phyloP scores from a whole-genome alignment of 2,329 filamentous ascomycete species.

The Calonectria naviculata region DNA sequence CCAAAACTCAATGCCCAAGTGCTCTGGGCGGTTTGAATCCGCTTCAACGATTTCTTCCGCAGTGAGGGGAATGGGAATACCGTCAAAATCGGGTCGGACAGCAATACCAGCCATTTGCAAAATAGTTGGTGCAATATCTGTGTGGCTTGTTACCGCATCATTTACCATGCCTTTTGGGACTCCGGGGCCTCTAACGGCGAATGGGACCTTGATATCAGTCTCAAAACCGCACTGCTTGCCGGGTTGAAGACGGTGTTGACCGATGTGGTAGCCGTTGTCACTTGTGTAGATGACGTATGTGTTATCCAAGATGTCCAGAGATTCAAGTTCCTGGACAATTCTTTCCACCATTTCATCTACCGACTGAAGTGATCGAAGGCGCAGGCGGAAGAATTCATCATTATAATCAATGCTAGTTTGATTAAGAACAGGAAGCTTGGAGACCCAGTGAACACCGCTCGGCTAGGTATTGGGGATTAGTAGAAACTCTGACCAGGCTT shows the following conservation, averaged over 20 bases:
- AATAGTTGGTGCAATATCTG: not conserved
- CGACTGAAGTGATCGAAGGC: slow-evolving; percentile 55
- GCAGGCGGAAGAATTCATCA: slow-evolving; percentile 53
- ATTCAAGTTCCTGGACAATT: not conserved
- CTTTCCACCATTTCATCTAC: slow-evolving; percentile 58
- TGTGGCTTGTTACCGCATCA: not conserved
- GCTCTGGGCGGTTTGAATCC: not conserved
- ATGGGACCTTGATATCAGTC: not conserved
- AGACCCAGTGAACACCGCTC: slow-evolving; percentile 57
- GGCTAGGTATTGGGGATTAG: slow-evolving; percentile 21
- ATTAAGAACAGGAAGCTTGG: slow-evolving; percentile 47
- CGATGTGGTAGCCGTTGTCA: not conserved
- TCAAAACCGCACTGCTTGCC: not conserved
- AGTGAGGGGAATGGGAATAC: not conserved
- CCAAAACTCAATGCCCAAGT: not conserved
- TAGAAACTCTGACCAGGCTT: no score
- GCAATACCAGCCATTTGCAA: not conserved
- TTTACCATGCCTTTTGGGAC: not conserved
- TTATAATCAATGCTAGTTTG: slow-evolving; percentile 47
- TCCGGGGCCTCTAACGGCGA: not conserved
- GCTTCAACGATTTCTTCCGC: not conserved
- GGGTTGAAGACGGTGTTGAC: not conserved
- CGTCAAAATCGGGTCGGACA: not conserved
- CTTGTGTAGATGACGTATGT: not conserved
- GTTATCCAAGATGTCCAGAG: not conserved